These are phyloP conservation scores for Iberis pinnata DNA, from an alignment of 345 rosid genomes.

Conservation along the genomic window DNA sequence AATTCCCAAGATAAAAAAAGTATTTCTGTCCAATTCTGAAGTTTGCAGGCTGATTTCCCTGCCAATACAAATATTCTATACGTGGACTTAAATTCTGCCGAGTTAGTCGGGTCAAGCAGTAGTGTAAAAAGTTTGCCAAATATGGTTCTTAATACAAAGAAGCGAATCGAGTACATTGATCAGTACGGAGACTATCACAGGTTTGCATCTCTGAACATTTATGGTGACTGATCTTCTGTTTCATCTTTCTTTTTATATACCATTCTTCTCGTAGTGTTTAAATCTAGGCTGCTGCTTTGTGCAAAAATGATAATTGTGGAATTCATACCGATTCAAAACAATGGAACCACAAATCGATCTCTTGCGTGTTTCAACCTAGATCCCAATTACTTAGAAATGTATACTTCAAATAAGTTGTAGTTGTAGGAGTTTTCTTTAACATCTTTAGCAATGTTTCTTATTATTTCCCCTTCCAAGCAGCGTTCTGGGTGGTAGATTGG, in stretches of 20 bases:
- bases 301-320: background rate
- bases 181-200: constrained; percentile 60
- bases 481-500: constrained; percentile 83
- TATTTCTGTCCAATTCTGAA: constrained; percentile 27
- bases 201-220: constrained; percentile 33
- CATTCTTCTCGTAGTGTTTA: background rate
- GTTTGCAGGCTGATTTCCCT: constrained; percentile 74
- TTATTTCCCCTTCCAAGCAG: constrained; percentile 33
- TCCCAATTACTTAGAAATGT: background rate
- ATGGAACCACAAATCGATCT: background rate
- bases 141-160: constrained; percentile 71
- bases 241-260: too few species aligned
- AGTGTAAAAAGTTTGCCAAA: constrained; percentile 69
- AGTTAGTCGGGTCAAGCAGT: constrained; percentile 55
- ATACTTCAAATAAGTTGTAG: background rate
- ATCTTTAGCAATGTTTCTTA: constrained; percentile 6
- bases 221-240: constrained; percentile 8
- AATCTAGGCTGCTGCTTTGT: background rate
- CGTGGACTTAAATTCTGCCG: constrained; percentile 65
- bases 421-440: background rate
- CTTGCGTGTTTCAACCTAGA: background rate
- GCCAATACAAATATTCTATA: constrained; percentile 92
- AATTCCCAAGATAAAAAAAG: background rate
- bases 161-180: constrained; percentile 54
- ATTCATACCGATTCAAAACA: background rate